Evolutionary conservation across 345 rosid species (phyloP).

Genomic region (Eutrema yunnanense): DNA sequence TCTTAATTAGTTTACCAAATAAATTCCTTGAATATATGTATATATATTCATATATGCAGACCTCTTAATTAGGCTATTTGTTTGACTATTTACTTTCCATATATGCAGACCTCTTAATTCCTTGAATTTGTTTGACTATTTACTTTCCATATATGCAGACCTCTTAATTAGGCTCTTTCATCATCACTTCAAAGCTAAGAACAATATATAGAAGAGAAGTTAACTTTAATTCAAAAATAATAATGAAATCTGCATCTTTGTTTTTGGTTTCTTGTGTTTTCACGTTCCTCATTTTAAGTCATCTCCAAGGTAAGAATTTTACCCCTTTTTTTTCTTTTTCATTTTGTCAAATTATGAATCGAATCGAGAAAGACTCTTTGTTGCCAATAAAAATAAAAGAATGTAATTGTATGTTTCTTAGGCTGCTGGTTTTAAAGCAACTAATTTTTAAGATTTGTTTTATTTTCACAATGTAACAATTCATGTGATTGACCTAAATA

Average conservation of each 20-base stretch:
- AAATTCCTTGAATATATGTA: neutral
- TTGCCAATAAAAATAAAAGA: neutral
- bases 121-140: too few relatives aligned
- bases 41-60: too few relatives aligned
- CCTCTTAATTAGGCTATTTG: too few relatives aligned
- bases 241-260: neutral
- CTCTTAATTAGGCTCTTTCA: neutral
- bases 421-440: neutral
- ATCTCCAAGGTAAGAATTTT: neutral
- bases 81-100: too few relatives aligned
- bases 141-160: too few relatives aligned
- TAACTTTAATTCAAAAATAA: neutral
- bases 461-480: neutral
- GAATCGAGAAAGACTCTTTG: neutral
- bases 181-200: neutral
- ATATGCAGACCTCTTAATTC: too few relatives aligned
- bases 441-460: neutral
- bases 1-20: neutral
- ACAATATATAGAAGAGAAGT: neutral
- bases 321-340: neutral
- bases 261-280: neutral
- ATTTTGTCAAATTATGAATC: neutral
- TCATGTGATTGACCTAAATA: neutral
- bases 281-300: neutral
- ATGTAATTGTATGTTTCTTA: neutral